These are phyloP conservation scores for Hortiboletus campestris DNA, from an alignment of 768 basidiomycete genomes.

Conservation along the genomic window DNA sequence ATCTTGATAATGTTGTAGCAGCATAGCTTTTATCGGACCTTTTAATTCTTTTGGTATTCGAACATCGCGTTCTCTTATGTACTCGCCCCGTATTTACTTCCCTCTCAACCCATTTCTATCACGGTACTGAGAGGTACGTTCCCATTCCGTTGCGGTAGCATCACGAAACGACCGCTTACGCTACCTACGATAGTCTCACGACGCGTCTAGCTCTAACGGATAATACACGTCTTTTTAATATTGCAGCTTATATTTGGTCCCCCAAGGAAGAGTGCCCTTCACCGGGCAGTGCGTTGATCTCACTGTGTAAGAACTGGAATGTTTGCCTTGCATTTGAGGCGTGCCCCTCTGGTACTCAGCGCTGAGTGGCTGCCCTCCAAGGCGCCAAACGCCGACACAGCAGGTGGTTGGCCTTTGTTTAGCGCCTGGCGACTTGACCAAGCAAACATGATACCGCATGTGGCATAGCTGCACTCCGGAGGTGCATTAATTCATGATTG, in stretches of 20 bases:
- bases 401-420: background rate
- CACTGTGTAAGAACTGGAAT: background rate
- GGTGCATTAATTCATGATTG: background rate
- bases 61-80: no score
- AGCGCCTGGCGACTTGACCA: background rate
- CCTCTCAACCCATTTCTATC: no score
- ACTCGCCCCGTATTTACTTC: no score
- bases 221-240: background rate
- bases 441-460: conserved; percentile 6
- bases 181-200: no score
- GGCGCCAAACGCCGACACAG: background rate
- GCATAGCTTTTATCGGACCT: no score
- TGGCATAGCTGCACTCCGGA: background rate
- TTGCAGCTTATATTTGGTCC: background rate
- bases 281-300: background rate
- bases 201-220: no score
- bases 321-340: background rate
- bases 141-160: no score
- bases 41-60: no score
- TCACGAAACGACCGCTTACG: no score
- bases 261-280: background rate
- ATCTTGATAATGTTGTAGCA: background rate
- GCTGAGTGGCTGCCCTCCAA: conserved; percentile 4
- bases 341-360: background rate
- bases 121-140: no score